Percentiles rank a stretch among this genome's conserved stretches.
Conservation (phyloP, 2,329 filamentous ascomycete species). For the Akanthomyces muscarius region DNA sequence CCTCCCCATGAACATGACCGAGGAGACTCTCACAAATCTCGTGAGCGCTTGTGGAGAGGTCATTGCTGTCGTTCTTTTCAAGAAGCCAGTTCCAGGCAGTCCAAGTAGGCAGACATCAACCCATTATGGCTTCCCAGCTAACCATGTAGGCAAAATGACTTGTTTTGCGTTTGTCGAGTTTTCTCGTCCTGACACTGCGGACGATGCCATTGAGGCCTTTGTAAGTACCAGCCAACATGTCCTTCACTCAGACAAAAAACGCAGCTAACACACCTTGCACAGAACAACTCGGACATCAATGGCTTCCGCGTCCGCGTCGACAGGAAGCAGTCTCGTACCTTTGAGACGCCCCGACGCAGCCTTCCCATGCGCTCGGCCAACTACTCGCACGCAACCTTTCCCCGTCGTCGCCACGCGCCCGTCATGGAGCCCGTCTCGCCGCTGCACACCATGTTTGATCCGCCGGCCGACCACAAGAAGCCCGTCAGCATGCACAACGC, state of each 20-base stretch:
- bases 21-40: conserved; percentile 34
- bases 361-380: conserved; percentile 4
- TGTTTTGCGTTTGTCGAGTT: conserved; percentile 40
- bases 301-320: conserved; percentile 35
- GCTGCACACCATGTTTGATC: conserved; percentile 14
- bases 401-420: conserved; percentile 10
- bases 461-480: not conserved
- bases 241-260: not conserved
- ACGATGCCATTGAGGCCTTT: conserved; percentile 32
- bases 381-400: conserved; percentile 15
- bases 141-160: conserved; percentile 21
- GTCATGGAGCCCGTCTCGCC: conserved; percentile 11
- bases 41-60: conserved; percentile 38
- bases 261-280: not conserved
- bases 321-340: conserved; percentile 30
- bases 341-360: conserved; percentile 22
- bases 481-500: not conserved
- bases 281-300: conserved; percentile 33
- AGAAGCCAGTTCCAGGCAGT: conserved; percentile 23
- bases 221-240: conserved; percentile 30
- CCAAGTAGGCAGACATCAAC: conserved; percentile 15
- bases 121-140: conserved; percentile 15
- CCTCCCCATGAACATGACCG: conserved; percentile 36
- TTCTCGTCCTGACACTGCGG: conserved; percentile 32
- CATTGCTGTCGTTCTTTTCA: conserved; percentile 25